Conservation (phyloP, 108 stramenopile genomes). For the Cyclotella choctawhatcheeana region DNA sequence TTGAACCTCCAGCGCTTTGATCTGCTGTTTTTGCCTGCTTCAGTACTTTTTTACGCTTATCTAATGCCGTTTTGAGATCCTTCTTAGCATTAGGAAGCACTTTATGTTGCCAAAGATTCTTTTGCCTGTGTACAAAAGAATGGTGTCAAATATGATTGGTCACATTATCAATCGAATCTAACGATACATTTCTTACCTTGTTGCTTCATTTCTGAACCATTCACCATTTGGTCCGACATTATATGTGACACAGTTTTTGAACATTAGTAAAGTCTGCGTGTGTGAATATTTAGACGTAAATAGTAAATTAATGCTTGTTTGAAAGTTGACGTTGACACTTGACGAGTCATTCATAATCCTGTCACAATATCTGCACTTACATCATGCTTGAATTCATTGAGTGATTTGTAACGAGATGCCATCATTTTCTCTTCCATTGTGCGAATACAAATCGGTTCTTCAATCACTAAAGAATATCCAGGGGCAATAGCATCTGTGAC, state of each 20-base stretch:
- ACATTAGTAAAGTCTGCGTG: constrained; percentile 75
- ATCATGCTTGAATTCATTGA: constrained; percentile 76
- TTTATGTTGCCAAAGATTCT: constrained; percentile 75
- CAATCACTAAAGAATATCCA: constrained; percentile 75
- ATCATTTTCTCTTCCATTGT: constrained; percentile 80
- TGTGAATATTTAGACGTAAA: too few relatives aligned
- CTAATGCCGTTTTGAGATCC: constrained; percentile 56
- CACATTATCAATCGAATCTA: too few relatives aligned
- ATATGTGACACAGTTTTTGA: constrained; percentile 84
- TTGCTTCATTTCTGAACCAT: constrained; percentile 86
- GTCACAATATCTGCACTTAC: constrained; percentile 55
- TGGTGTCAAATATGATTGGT: too few relatives aligned
- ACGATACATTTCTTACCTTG: too few relatives aligned
- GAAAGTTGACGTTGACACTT: too few relatives aligned
- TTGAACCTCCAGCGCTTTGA: constrained; percentile 21
- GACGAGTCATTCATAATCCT: too few relatives aligned
- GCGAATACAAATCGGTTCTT: constrained; percentile 83
- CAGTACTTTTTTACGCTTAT: constrained; percentile 59
- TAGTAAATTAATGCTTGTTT: too few relatives aligned
- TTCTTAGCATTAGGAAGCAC: constrained; percentile 70
- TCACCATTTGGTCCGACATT: constrained; percentile 77
- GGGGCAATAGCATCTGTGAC: constrained; percentile 91
- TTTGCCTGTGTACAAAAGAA: too few relatives aligned
- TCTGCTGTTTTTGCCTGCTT: constrained; percentile 51
- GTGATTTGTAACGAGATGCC: constrained; percentile 57